Base-by-base conservation (phyloP, 805 yeast genomes). In the Candida bentonensis region DNA sequence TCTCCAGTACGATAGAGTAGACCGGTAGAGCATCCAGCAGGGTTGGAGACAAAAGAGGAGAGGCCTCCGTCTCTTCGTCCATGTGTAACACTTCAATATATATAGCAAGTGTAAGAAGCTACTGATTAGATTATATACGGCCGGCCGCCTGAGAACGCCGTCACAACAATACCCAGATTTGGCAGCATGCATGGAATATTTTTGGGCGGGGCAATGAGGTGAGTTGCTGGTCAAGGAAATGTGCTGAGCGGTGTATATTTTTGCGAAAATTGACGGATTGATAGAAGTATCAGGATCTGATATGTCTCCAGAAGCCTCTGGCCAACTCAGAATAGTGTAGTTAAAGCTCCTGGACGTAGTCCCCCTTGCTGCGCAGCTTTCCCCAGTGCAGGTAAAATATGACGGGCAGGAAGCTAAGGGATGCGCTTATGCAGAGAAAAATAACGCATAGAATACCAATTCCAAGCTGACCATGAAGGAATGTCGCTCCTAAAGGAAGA, bases 21-120 rank as follows among this genome's bases (percentile, higher is more conserved):
- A 64, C 59, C 4, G 66, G 63, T n/a, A 64, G 48, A 17, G 52
- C 27, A 44, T 64, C 68, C 22, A 64, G 54, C 9, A 56, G 48
- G 23, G 41, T 25, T 2, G 47, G 45, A 42, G 46, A 41, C 17
- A 44, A 40, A 21, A 47, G 39, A 5, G 49, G 45, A 2, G 43
- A n/a, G 4, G 23, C 42, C n/a, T 41, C 43, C 3, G 39, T 22
- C 4, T 41, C 43, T 11, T 39, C 26, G 27, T 30, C 36, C 36
- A 30, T 30, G n/a, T n/a, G n/a, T n/a, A n/a, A n/a, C n/a, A n/a
- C n/a, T n/a, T n/a, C n/a, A n/a, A n/a, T n/a, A n/a, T n/a, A n/a
- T n/a, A n/a, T n/a, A n/a, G n/a, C n/a, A n/a, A n/a, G n/a, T n/a
- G n/a, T n/a, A n/a, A n/a, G n/a, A n/a, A n/a, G n/a, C n/a, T n/a